Percentiles rank a stretch among this genome's conserved stretches.
These are phyloP conservation scores for Podaxis mareebaensis DNA, from an alignment of 768 basidiomycete genomes.

Conservation along the genomic window DNA sequence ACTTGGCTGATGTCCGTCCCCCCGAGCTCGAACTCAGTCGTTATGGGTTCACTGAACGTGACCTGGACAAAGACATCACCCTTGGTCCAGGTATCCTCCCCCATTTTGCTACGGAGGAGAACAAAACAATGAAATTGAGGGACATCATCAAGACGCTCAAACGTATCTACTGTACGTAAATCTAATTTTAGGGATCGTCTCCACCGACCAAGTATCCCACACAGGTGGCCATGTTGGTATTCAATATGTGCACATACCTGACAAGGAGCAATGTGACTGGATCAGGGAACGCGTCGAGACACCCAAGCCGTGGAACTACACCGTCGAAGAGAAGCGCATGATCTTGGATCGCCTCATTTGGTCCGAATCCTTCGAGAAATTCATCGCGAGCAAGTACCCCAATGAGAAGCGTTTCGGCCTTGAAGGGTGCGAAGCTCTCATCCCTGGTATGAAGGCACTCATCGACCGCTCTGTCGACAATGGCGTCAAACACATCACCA, in stretches of 20 bases:
- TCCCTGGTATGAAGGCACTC: conserved; percentile 99
- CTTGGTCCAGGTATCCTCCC: conserved; percentile 96
- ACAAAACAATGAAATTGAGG: conserved; percentile 82
- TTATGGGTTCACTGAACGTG: conserved; percentile 93
- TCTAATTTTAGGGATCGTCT: neutral
- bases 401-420: conserved; percentile 99
- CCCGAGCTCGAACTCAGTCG: conserved; percentile 92
- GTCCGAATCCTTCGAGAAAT: conserved; percentile 99
- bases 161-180: conserved; percentile 86
- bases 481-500: conserved; percentile 94
- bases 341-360: conserved; percentile 98
- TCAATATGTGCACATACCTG: conserved; percentile 94
- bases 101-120: conserved; percentile 86
- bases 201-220: conserved; percentile 14
- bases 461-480: conserved; percentile 97
- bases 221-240: conserved; percentile 85
- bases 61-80: conserved; percentile 91
- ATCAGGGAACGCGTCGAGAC: conserved; percentile 94
- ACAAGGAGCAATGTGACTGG: conserved; percentile 99
- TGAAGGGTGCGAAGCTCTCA: conserved; percentile 95
- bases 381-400: conserved; percentile 97
- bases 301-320: conserved; percentile 97
- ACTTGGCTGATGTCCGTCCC: conserved; percentile 75
- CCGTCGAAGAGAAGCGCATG: conserved; percentile 98
- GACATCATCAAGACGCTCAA: conserved; percentile 91